These are phyloP conservation scores for Theobroma grandiflorum DNA, from an alignment of 441 rosid species.

Conservation along the genomic window DNA sequence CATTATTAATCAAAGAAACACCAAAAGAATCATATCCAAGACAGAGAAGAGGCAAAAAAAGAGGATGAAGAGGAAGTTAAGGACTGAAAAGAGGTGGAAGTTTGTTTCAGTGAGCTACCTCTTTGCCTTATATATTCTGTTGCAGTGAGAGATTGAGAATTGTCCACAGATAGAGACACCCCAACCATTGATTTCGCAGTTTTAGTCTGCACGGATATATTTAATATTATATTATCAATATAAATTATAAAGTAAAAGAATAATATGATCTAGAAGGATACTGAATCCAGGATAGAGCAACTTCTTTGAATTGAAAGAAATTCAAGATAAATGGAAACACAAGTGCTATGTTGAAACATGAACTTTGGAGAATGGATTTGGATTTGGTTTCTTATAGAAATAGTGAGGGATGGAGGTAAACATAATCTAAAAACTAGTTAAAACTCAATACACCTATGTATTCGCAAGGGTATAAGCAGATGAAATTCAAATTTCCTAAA, in stretches of 20 bases:
- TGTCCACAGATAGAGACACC: constrained; percentile 73
- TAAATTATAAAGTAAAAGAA: constrained; percentile 14
- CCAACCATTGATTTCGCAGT: constrained; percentile 93
- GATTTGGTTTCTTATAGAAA: constrained; percentile 9
- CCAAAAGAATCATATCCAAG: constrained; percentile 18
- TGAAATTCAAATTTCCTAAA: background rate
- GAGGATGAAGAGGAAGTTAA: background rate
- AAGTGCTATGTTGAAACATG: background rate
- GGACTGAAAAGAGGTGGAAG: constrained; percentile 15
- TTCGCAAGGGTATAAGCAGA: background rate
- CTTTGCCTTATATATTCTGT: constrained; percentile 84
- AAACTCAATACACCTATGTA: background rate
- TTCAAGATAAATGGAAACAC: constrained; percentile 20
- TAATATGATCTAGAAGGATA: background rate
- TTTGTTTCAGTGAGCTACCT: constrained; percentile 53
- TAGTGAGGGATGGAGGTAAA: background rate
- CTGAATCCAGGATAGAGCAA: constrained; percentile 19
- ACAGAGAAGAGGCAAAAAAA: constrained; percentile 4
- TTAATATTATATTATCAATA: constrained; percentile 17
- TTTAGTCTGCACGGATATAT: constrained; percentile 73
- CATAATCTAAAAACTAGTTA: constrained; percentile 10
- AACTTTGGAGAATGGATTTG: background rate
- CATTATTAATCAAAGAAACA: constrained; percentile 17
- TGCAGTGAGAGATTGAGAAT: constrained; percentile 69
- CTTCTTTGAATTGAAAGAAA: constrained; percentile 16